Conservation (phyloP, 83 land plant species). For the Thuja plicata region DNA sequence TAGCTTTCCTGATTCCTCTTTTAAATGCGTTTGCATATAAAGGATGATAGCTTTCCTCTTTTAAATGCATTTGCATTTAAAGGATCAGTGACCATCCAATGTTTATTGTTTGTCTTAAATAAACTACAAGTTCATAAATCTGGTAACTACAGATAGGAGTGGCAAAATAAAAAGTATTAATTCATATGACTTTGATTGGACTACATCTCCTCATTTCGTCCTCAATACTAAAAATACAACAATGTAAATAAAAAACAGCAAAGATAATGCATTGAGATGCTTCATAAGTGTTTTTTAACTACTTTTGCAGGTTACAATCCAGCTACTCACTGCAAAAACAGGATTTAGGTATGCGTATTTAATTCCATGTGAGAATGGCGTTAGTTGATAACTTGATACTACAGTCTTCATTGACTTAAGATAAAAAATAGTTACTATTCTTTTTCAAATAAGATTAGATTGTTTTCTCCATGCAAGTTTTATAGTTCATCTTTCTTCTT, state of each 20-base stretch:
- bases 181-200: background rate
- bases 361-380: background rate
- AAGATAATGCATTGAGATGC: constrained; percentile 3
- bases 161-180: background rate
- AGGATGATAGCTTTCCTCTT: background rate
- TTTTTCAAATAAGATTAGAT: background rate
- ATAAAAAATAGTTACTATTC: background rate
- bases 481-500: background rate
- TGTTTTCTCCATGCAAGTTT: background rate
- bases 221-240: background rate
- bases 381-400: constrained; percentile 1
- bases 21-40: no score
- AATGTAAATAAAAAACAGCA: background rate
- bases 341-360: constrained; percentile 55
- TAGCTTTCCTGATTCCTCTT: background rate
- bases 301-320: constrained; percentile 58
- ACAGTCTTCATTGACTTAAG: background rate
- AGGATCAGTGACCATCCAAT: no score
- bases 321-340: constrained; percentile 63
- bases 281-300: background rate
- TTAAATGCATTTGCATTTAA: no score
- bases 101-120: background rate
- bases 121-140: background rate
- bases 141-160: constrained; percentile 8
- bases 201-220: background rate